A percentile compares a stretch with the other conserved stretches of the same genome.
Evolutionary conservation across 192 early-diverging fungal species (phyloP).

Genomic region (Coemansia sp.): DNA sequence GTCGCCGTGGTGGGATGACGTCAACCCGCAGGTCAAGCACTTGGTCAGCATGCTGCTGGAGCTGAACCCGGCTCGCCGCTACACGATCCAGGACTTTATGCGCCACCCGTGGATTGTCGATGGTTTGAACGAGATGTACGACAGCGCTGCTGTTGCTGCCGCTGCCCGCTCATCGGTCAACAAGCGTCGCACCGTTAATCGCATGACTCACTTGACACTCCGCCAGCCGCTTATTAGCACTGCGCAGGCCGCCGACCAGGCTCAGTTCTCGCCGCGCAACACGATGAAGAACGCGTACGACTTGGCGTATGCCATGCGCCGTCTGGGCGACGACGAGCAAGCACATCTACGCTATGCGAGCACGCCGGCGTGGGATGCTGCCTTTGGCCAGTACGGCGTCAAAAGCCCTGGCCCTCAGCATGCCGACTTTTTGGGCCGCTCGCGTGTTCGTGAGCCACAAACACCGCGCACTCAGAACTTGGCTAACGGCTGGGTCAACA

Average conservation of each 20-base stretch:
- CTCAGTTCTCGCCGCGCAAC: constrained; percentile 57
- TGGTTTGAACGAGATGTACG: constrained; percentile 48
- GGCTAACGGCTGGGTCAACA: constrained; percentile 52
- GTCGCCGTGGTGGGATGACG: constrained; percentile 92
- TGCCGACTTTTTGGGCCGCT: constrained; percentile 22
- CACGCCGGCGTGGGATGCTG: constrained; percentile 51
- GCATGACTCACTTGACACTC: constrained; percentile 29
- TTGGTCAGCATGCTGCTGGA: constrained; percentile 69
- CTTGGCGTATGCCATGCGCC: constrained; percentile 75
- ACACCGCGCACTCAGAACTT: constrained; percentile 46
- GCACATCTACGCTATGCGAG: constrained; percentile 44
- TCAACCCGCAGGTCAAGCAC: constrained; percentile 75
- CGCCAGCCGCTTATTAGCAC: constrained; percentile 27
- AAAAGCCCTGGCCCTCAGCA: constrained; percentile 48
- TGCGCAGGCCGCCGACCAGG: constrained; percentile 5
- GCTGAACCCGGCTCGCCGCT: constrained; percentile 71
- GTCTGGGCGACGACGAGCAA: constrained; percentile 70
- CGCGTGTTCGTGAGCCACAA: constrained; percentile 24
- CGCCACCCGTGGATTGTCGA: constrained; percentile 75
- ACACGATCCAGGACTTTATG: constrained; percentile 81
- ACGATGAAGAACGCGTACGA: constrained; percentile 76
- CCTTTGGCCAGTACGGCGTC: constrained; percentile 54
- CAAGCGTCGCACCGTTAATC: constrained; percentile 35
- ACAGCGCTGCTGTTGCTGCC: constrained; percentile 38
- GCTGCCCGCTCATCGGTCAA: constrained; percentile 45